phyloP scores from a whole-genome alignment of 1,284 basidiomycete species.

The Rhodotorula mucilaginosa region DNA sequence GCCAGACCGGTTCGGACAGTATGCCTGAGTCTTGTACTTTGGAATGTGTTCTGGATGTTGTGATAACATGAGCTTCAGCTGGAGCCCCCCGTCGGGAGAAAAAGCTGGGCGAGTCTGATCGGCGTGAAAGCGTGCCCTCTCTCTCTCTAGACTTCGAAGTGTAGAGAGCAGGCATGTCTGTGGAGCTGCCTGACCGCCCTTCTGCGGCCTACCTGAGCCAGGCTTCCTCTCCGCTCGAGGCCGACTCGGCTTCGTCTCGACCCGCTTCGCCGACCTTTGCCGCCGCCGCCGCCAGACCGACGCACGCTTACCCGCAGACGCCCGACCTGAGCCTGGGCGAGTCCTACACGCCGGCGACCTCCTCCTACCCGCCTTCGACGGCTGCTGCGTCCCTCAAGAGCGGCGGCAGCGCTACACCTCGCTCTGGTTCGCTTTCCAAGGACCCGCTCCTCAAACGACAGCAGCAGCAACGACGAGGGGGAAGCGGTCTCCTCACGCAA shows the following conservation, averaged over 20 bases:
- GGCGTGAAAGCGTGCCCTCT: too few species aligned
- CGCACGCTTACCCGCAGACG: conserved; percentile 13
- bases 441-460: conserved; percentile 29
- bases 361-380: too few species aligned
- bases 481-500: neutral
- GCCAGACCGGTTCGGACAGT: conserved; percentile 60
- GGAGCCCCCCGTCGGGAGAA: too few species aligned
- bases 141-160: neutral
- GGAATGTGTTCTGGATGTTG: too few species aligned
- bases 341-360: neutral
- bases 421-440: conserved; percentile 8
- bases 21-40: too few species aligned
- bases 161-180: neutral
- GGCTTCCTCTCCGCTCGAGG: neutral
- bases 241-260: conserved; percentile 5
- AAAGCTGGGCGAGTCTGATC: too few species aligned
- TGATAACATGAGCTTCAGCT: neutral
- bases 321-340: neutral
- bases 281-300: neutral
- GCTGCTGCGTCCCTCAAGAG: too few species aligned
- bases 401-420: conserved; percentile 1
- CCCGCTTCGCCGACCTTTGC: conserved; percentile 10
- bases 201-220: conserved; percentile 7
- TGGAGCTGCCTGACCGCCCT: conserved; percentile 9
- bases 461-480: neutral